Base-by-base conservation (phyloP, 805 yeast genomes). In the Cyberlindnera samutprakarnensis region DNA sequence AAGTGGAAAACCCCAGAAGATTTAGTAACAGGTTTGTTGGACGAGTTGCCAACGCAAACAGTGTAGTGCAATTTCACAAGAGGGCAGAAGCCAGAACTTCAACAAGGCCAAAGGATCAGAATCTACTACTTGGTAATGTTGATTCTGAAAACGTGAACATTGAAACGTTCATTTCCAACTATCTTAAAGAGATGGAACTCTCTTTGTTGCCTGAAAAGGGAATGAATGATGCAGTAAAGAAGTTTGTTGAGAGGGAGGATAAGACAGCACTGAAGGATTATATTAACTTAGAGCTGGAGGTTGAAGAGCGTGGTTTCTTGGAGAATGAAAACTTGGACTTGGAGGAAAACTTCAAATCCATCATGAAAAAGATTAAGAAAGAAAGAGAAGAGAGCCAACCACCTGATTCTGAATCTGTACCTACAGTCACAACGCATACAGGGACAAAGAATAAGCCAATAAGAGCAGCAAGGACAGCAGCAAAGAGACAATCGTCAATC, bases 11-110 rank as follows among this genome's bases (percentile, higher is more conserved):
- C 49, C 83, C 95, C 0, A 65, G 94, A 32, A 61, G 96, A 41
- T 85, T 92, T 41, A 85, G 96, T 12, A 86, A 88, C 49, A 63
- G 85, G 47, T 92, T 90, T 63, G 94, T 83, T 6, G 96, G 95
- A 0, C 67, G 66, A 39, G 92, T 90, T 2, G 98, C 97, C 4
- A 92, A 92, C 53, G 75, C 78, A n/a, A 79, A 84, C 47, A 94
- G 87, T 46, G 84, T 88, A 7, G 72, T 90, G 3, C 77, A 75
- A 28, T 81, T 82, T 51, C 72, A 73, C 48, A 70, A 73, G 49
- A 72, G 68, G 42, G 64, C 49, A 53, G 64, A 32, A 23, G 17
- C 35, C 2, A 20, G 8, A 19, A 28, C 35, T 17, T 24, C 39
- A 7, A 20, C 29, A 7, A 37, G 28, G 15, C 27, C 26, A 27